phyloP scores from a whole-genome alignment of 495 filamentous ascomycete genomes.

The Aspergillus steynii region DNA sequence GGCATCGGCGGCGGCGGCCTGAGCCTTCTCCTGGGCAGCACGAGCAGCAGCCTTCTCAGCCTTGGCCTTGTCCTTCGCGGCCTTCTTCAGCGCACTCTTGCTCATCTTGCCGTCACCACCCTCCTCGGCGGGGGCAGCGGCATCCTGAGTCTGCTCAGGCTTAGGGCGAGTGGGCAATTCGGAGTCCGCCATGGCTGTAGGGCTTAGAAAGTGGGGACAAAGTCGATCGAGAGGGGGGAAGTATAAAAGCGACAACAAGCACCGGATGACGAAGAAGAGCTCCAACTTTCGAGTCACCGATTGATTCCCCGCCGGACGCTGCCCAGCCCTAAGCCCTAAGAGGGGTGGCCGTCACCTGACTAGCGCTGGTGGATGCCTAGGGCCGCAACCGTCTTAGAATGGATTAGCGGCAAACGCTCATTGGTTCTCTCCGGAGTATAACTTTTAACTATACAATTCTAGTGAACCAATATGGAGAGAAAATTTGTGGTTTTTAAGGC shows the following conservation, averaged over 20 bases:
- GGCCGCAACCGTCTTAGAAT: constrained; percentile 1
- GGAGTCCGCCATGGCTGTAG: constrained; percentile 45
- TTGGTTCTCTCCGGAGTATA: neutral
- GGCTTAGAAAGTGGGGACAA: constrained; percentile 13
- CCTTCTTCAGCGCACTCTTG: constrained; percentile 68
- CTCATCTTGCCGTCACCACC: constrained; percentile 48
- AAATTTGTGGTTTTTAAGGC: too few species aligned
- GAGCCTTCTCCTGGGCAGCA: constrained; percentile 53
- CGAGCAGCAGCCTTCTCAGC: constrained; percentile 59
- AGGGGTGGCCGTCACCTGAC: constrained; percentile 26
- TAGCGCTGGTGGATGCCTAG: constrained; percentile 2
- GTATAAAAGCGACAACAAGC: constrained; percentile 10
- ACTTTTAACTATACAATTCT: too few species aligned
- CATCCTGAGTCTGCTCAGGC: constrained; percentile 38
- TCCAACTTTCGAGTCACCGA: constrained; percentile 8
- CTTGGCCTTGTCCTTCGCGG: constrained; percentile 68
- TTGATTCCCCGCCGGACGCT: constrained; percentile 34
- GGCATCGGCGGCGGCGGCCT: constrained; percentile 50
- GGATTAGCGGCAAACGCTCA: neutral
- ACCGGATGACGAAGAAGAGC: constrained; percentile 6
- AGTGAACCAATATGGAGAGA: too few species aligned
- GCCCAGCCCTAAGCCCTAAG: constrained; percentile 47
- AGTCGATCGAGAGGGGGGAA: neutral
- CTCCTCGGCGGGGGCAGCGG: constrained; percentile 36
- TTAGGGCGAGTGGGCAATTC: constrained; percentile 51